Base-by-base conservation (phyloP, 352 stramenopile genomes). In the Blastocystis hominis region DNA sequence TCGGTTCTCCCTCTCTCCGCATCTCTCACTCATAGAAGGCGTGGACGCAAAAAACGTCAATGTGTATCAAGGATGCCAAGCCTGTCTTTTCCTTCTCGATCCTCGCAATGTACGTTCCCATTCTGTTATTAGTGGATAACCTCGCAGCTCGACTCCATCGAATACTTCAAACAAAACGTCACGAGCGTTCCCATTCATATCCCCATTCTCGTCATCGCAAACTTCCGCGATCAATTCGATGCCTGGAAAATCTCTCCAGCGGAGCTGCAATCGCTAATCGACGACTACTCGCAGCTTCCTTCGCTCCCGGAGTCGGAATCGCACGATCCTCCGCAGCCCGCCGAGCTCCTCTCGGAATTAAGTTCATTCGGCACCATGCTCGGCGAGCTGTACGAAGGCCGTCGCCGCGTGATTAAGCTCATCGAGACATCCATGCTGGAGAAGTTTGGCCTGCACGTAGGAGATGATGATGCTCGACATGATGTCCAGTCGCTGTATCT, bases 81-180 rank as follows among this genome's bases (percentile, higher is more conserved):
- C 72, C 24, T 84, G 72, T 47, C 42, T 84, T 53, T 84, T 84
- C 46, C 66, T 84, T 30, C 15, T 84, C 13, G 72, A 84, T 53
- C 72, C 72, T 36, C 47, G 72, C 20, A 84, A 84, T 15, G 72
- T 84, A 30, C 24, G 24, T 30, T 30, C 24, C 24, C n/a, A 20
- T 40, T 20, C 13, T 20, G 42, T 46, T 64, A 1, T 36, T 10
- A 15, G 9, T 13, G 20, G 42, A 20, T 34, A 24, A 84, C 24
- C 0, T 54, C 30, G 30, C 62, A 84, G 72, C 42, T 84, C 3
- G 72, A 84, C 13, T 66, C 72, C 24, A 64, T 84, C 38, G 72
- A 84, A 40, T 84, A 84, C 47, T 84, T 84, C 47, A 84, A 84
- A 40, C 34, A 64, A 53, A 84, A 84, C 56, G 44, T 84, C 42